Percentiles rank a stretch among this genome's conserved stretches.
Conservation (phyloP, 352 stramenopile genomes). For the Peronospora belbahrii region DNA sequence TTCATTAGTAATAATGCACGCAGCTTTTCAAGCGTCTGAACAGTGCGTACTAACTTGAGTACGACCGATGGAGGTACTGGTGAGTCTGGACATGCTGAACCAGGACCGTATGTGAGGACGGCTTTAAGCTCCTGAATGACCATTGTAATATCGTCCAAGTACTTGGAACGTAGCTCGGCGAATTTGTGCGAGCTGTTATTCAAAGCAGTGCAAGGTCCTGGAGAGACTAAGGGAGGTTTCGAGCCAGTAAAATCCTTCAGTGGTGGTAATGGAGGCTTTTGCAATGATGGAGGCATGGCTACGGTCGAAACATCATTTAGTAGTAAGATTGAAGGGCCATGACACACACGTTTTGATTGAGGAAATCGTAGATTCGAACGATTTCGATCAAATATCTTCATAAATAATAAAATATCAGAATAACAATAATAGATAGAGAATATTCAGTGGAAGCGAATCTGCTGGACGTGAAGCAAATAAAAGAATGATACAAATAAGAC, state of each 20-base stretch:
- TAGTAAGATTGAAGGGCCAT: slow-evolving; percentile 15
- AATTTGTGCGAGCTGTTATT: slow-evolving; percentile 18
- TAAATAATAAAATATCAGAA: no score
- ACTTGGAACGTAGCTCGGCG: slow-evolving; percentile 19
- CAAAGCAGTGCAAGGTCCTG: neutral
- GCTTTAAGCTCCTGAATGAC: slow-evolving; percentile 28
- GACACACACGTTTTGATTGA: slow-evolving; percentile 19
- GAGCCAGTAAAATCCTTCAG: slow-evolving; percentile 2
- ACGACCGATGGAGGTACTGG: slow-evolving; percentile 13
- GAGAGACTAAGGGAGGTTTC: neutral
- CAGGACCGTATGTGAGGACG: slow-evolving; percentile 21
- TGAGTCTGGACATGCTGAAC: slow-evolving; percentile 11
- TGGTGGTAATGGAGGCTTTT: slow-evolving; percentile 14
- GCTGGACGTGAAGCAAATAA: neutral
- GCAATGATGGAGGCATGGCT: neutral
- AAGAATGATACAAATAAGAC: neutral
- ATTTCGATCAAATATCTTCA: slow-evolving; percentile 5
- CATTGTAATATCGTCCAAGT: slow-evolving; percentile 24
- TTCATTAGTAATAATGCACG: slow-evolving; percentile 22
- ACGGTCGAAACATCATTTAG: neutral
- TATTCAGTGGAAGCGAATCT: neutral
- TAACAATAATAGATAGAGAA: no score
- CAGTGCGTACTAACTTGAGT: slow-evolving; percentile 29
- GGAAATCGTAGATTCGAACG: neutral
- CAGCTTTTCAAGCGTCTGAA: slow-evolving; percentile 34